phyloP scores from a whole-genome alignment of 768 basidiomycete genomes.

The Boletus edulis region DNA sequence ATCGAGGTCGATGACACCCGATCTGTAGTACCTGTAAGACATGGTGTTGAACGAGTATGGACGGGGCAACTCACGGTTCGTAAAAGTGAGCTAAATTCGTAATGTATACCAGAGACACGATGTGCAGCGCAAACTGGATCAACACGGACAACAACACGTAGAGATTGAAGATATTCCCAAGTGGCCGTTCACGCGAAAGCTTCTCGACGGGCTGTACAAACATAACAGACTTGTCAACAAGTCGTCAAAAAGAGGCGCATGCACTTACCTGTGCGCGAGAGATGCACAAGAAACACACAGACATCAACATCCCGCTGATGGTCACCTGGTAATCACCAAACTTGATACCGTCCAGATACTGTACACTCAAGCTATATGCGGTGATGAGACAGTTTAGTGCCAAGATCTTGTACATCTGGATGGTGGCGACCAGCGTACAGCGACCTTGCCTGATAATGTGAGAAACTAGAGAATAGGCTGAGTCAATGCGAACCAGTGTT shows the following conservation, averaged over 20 bases:
- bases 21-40: slow-evolving; percentile 34
- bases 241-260: background rate
- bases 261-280: slow-evolving; percentile 84
- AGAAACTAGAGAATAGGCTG: slow-evolving; percentile 55
- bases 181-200: slow-evolving; percentile 87
- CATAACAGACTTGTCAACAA: background rate
- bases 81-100: slow-evolving; percentile 76
- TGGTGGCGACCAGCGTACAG: slow-evolving; percentile 96
- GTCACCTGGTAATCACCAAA: slow-evolving; percentile 99
- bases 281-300: slow-evolving; percentile 97
- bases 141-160: slow-evolving; percentile 93
- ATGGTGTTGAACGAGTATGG: background rate
- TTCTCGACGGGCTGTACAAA: slow-evolving; percentile 93
- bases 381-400: slow-evolving; percentile 98
- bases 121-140: slow-evolving; percentile 92
- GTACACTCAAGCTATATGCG: slow-evolving; percentile 96
- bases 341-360: slow-evolving; percentile 98
- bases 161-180: slow-evolving; percentile 95
- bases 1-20: slow-evolving; percentile 84
- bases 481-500: background rate
- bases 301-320: slow-evolving; percentile 91
- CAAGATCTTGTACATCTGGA: slow-evolving; percentile 99
- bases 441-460: slow-evolving; percentile 98
- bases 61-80: slow-evolving; percentile 62
- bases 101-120: slow-evolving; percentile 87